A percentile compares a stretch with the other conserved stretches of the same genome.
These are phyloP conservation scores for Aspergillus fischeri DNA, from an alignment of 2,329 filamentous ascomycete genomes.

Conservation along the genomic window DNA sequence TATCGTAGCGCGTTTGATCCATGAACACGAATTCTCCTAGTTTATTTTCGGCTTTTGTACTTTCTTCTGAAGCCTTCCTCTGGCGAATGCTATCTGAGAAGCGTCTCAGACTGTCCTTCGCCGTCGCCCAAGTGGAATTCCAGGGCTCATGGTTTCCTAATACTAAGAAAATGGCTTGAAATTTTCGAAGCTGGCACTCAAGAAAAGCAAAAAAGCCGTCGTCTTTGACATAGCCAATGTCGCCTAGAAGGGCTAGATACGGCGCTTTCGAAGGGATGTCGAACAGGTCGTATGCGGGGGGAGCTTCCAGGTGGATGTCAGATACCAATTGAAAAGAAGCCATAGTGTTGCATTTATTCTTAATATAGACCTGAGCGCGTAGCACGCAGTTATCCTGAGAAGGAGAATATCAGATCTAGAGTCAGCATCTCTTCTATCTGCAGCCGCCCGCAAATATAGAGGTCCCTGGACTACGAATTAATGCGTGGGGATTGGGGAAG, in stretches of 20 bases:
- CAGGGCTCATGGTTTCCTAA: slow-evolving; percentile 58
- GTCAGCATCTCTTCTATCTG: background rate
- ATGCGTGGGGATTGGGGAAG: slow-evolving; percentile 1
- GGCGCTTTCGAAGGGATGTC: slow-evolving; percentile 46
- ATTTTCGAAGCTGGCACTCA: slow-evolving; percentile 45
- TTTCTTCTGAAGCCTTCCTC: slow-evolving; percentile 3
- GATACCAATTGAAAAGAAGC: slow-evolving; percentile 48
- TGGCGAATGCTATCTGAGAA: slow-evolving; percentile 22
- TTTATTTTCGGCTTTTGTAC: slow-evolving; percentile 2
- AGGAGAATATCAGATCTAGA: background rate
- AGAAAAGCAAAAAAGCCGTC: slow-evolving; percentile 47
- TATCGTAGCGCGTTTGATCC: slow-evolving; percentile 36
- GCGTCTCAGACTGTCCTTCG: slow-evolving; percentile 15
- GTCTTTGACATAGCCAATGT: slow-evolving; percentile 50
- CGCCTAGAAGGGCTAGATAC: slow-evolving; percentile 54
- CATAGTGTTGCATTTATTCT: slow-evolving; percentile 7
- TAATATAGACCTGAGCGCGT: background rate
- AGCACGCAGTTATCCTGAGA: background rate
- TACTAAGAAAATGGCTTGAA: slow-evolving; percentile 50
- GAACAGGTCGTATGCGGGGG: slow-evolving; percentile 49
- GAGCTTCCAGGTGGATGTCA: slow-evolving; percentile 54
- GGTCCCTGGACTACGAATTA: background rate
- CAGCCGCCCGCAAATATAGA: background rate
- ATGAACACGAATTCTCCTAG: slow-evolving; percentile 40
- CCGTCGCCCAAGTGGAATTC: slow-evolving; percentile 26